phyloP scores from a whole-genome alignment of 1,284 basidiomycete species.

The Agroathelia rolfsii region DNA sequence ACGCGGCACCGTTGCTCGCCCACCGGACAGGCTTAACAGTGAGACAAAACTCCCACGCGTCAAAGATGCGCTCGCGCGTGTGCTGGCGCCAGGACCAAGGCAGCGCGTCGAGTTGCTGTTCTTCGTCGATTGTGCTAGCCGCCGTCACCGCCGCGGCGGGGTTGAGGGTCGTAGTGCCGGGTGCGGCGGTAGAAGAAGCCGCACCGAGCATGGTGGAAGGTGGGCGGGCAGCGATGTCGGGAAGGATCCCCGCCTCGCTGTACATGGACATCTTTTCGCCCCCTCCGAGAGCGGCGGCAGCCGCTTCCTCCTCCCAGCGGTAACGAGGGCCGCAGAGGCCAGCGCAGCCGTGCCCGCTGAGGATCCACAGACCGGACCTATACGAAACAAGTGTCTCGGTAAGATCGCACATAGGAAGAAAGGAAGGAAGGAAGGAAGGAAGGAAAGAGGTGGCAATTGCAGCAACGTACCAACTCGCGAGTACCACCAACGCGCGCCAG shows the following conservation, averaged over 20 bases:
- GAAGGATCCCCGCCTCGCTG: too few species aligned
- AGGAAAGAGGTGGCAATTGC: conserved; percentile 4
- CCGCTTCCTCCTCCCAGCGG: conserved; percentile 71
- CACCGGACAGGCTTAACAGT: conserved; percentile 31
- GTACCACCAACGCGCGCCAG: conserved; percentile 55
- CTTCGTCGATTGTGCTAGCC: too few species aligned
- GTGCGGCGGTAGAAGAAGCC: too few species aligned
- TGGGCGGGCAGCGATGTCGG: too few species aligned
- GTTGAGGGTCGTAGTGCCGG: too few species aligned
- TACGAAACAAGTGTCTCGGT: too few species aligned
- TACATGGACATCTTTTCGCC: conserved; percentile 50
- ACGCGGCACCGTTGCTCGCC: conserved; percentile 22
- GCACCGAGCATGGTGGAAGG: too few species aligned
- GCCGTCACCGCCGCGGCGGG: too few species aligned
- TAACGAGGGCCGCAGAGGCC: conserved; percentile 75
- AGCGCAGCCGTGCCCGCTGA: conserved; percentile 63
- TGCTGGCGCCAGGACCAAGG: conserved; percentile 71
- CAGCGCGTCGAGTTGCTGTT: conserved; percentile 38
- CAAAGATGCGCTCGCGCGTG: conserved; percentile 61
- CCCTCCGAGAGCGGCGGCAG: too few species aligned
- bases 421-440: conserved; percentile 2
- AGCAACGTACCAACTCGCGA: conserved; percentile 51
- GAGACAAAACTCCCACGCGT: conserved; percentile 74
- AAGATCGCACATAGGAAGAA: too few species aligned
- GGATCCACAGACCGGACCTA: conserved; percentile 66